phyloP scores from a whole-genome alignment of 805 yeast genomes.

The Myxozyma nipponensis region DNA sequence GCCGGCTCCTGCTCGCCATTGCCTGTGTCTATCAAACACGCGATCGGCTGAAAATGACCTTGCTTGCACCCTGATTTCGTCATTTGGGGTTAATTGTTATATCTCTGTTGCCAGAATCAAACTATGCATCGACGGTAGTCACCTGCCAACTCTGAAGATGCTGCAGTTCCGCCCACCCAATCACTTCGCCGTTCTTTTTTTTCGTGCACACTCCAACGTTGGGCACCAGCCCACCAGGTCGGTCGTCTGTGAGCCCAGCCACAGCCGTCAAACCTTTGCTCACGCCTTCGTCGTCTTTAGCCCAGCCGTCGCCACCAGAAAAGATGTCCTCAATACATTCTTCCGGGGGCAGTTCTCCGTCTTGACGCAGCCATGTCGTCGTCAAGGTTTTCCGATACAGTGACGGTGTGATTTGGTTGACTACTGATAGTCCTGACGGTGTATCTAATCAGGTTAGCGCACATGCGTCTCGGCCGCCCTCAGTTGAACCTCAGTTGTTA shows the following conservation, averaged over 20 bases:
- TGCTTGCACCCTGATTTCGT: neutral
- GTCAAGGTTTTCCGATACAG: constrained; percentile 25
- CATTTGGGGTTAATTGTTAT: neutral
- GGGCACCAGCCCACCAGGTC: constrained; percentile 12
- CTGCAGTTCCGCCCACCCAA: constrained; percentile 21
- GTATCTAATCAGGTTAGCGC: no score
- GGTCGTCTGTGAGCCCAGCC: constrained; percentile 74
- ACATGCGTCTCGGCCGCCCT: no score
- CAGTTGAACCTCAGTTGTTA: no score
- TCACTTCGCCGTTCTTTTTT: constrained; percentile 17
- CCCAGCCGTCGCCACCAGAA: constrained; percentile 61
- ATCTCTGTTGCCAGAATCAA: neutral
- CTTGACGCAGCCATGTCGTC: constrained; percentile 28
- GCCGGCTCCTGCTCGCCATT: no score
- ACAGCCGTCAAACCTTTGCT: constrained; percentile 8
- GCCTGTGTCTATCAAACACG: no score
- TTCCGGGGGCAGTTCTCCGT: constrained; percentile 45
- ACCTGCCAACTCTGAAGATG: constrained; percentile 26
- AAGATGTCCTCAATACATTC: constrained; percentile 74
- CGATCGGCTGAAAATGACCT: neutral
- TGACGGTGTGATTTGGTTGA: constrained; percentile 10
- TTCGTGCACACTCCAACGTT: constrained; percentile 12
- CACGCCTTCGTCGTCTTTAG: constrained; percentile 17
- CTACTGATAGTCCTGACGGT: constrained; percentile 1
- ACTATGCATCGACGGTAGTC: no score